Evolutionary conservation across 2,329 filamentous ascomycete species (phyloP), one percentile per base, ranked within the genome.

Genomic region (Epichloe amarillans): DNA sequence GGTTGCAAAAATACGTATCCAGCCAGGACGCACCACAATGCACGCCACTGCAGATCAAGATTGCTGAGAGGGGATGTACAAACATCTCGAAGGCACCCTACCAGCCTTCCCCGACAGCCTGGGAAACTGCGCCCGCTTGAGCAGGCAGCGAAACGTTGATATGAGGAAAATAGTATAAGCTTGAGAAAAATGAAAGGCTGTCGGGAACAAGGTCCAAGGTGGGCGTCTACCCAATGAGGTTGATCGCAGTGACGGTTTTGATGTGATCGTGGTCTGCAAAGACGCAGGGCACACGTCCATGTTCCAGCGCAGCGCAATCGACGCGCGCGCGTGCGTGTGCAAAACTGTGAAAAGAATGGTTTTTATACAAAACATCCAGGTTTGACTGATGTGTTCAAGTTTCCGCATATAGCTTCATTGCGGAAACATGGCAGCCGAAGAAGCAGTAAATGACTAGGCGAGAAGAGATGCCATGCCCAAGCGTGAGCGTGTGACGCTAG

Each of bases 301-400:
- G 41, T 52, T 47, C 48, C 54, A 42, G 52, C 56, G 54, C 55
- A 54, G 61, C 58, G 61, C 53, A 58, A 53, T 62, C 61, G 61
- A 63, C 55, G 59, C 60, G 59, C 61, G 55, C 55, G 46, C 49
- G 47, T 57, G 54, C 46, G 15, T 23, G 26, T 30, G 26, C 26
- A 50, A 55, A 55, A 48, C 57, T 52, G 49, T 55, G 10, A 52
- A 51, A 58, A 54, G 53, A 62, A 63, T 51, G 33, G 55, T 56
- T 47, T 30, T 30, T 38, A 44, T 26, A 49, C 58, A 58, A 35
- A 37, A 53, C 52, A 52, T 47, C 53, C 56, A 58, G 52, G 54
- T 19, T 37, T 51, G 40, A 12, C 46, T 37, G 14, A 14, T 42
- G 21, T 14, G 12, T 38, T 17, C 53, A 52, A 52, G 50, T 44